These are phyloP conservation scores for Fusarium buxicola DNA, from an alignment of 2,329 filamentous ascomycete species.

Conservation along the genomic window DNA sequence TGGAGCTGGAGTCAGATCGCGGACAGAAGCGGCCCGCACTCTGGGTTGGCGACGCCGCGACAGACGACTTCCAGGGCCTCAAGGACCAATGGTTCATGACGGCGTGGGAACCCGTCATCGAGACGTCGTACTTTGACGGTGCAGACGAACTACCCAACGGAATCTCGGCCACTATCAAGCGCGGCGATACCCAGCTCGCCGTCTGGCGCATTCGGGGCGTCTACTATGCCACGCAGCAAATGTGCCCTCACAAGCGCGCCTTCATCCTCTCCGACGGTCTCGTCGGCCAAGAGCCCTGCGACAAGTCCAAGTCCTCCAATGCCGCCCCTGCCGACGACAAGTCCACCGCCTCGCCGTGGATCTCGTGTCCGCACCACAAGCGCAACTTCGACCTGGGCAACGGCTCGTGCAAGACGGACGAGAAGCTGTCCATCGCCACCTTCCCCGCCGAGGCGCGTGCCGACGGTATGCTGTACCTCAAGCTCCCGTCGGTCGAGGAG, in stretches of 20 bases:
- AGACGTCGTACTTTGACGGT: conserved; percentile 74
- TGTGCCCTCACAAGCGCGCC: conserved; percentile 92
- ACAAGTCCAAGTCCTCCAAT: conserved; percentile 37
- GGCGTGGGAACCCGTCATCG: conserved; percentile 84
- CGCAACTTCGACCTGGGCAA: conserved; percentile 83
- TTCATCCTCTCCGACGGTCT: conserved; percentile 91
- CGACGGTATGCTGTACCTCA: conserved; percentile 83
- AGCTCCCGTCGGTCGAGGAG: conserved; percentile 83
- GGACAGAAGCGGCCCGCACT: conserved; percentile 79
- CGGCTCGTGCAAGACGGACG: conserved; percentile 81
- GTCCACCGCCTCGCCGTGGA: conserved; percentile 68
- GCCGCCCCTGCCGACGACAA: conserved; percentile 41
- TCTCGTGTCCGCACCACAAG: conserved; percentile 90
- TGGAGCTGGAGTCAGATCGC: conserved; percentile 79
- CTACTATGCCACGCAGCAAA: conserved; percentile 90
- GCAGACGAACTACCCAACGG: conserved; percentile 75
- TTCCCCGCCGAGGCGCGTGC: conserved; percentile 79
- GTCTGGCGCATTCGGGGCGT: conserved; percentile 84
- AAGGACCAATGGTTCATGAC: conserved; percentile 68
- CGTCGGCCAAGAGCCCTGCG: conserved; percentile 72
- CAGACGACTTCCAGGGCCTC: conserved; percentile 77
- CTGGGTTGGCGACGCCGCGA: conserved; percentile 77
- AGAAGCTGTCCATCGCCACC: conserved; percentile 80
- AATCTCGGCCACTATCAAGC: conserved; percentile 81
- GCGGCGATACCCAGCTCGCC: conserved; percentile 89